Evolutionary conservation across 495 filamentous ascomycete species (phyloP).

Genomic region (Thermothielavioides terrestris): DNA sequence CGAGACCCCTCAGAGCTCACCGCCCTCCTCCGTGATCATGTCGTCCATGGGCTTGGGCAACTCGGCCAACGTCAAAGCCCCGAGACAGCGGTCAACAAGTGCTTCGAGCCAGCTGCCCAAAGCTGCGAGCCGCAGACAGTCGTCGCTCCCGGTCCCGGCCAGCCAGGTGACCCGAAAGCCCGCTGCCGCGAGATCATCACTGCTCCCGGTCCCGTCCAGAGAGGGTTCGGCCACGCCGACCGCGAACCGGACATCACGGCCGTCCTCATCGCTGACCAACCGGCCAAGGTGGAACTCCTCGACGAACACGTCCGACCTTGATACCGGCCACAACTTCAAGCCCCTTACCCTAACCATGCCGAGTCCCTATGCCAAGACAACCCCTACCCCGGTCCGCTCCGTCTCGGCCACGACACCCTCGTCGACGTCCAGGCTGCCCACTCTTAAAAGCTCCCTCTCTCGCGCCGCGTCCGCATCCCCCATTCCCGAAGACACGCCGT

Average conservation of each 20-base stretch:
- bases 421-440: conserved; percentile 38
- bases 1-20: conserved; percentile 80
- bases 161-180: conserved; percentile 20
- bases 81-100: conserved; percentile 35
- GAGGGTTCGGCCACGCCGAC: conserved; percentile 50
- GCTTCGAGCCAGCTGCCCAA: conserved; percentile 34
- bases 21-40: conserved; percentile 80
- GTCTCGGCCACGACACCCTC: conserved; percentile 30
- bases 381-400: conserved; percentile 27
- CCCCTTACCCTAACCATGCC: conserved; percentile 54
- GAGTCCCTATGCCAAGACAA: conserved; percentile 49
- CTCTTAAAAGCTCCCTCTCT: conserved; percentile 37
- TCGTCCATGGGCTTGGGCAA: conserved; percentile 45
- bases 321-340: conserved; percentile 63
- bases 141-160: conserved; percentile 22
- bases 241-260: conserved; percentile 39
- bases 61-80: conserved; percentile 27
- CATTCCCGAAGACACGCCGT: conserved; percentile 30
- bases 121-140: conserved; percentile 31
- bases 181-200: conserved; percentile 30
- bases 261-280: conserved; percentile 40
- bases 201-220: conserved; percentile 35
- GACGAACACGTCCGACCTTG: conserved; percentile 58
- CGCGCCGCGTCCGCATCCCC: conserved; percentile 36
- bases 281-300: conserved; percentile 76